Evolutionary conservation across 345 rosid species (phyloP), one percentile per base, ranked within the genome.

Genomic region (Syzygium grande): DNA sequence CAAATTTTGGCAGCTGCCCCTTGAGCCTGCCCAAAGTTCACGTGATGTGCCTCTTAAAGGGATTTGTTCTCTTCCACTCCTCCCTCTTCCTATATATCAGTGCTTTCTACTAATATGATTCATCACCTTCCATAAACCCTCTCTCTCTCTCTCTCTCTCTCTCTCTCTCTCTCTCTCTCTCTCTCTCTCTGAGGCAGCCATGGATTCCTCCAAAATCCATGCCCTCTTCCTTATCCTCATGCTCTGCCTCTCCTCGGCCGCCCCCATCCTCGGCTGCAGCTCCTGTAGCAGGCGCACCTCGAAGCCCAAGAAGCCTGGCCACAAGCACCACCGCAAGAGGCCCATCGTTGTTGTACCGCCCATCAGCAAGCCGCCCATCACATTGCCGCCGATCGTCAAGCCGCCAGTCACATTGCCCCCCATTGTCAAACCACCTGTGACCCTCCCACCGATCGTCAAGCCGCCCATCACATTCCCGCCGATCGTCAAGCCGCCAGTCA

Each of bases 1-100:
- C 96, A 93, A 88, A 91, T 38, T 94, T 94, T 94, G 97, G 95
- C 95, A 91, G 90, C 89, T 93, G 91, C 90, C 93, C 85, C 90
- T 90, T 55, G 87, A 87, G 83, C 49, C 83, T 84, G 88, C 90
- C 92, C 90, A 92, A 88, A 88, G 87, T 93, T 94, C 98, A 97
- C 98, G 98, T 97, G 99, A 92, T 87, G 59, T 90, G 91, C 91
- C 92, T 88, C 78, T 87, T 68, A 16, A 84, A 53, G 80, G 87
- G 58, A 85, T 88, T 89, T 90, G 88, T 88, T 90, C 85, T 85
- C 87, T 88, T 86, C 16, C 86, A 22, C 86, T 63, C 56, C 55
- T 85, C 65, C 43, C 38, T 51, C 84, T 68, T 51, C 58, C 87
- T 86, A 51, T 68, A 68, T 68, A 61, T 51, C 38, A 61, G 14